A percentile compares a stretch with the other conserved stretches of the same genome.
Evolutionary conservation across 495 filamentous ascomycete species (phyloP).

Genomic region (Pseudevernia furfuracea): DNA sequence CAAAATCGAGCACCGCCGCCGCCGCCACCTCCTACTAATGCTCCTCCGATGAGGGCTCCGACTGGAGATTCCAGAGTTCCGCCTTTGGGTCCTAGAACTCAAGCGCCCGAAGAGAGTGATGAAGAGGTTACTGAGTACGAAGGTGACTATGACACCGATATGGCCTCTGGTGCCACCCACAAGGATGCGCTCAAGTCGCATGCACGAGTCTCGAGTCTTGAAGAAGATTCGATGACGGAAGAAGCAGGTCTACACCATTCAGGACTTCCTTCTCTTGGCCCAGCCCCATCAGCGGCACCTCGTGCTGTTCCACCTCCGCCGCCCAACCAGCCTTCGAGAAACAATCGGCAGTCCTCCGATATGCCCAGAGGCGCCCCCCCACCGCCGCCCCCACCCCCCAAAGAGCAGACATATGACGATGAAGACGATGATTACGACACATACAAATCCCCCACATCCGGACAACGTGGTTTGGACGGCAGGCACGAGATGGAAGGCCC

Average conservation of each 20-base stretch:
- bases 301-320: constrained; percentile 48
- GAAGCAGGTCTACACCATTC: constrained; percentile 45
- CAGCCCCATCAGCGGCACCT: constrained; percentile 51
- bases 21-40: constrained; percentile 60
- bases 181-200: constrained; percentile 88
- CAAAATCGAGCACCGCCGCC: constrained; percentile 69
- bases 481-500: constrained; percentile 17
- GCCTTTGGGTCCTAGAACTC: constrained; percentile 34
- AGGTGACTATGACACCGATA: constrained; percentile 97
- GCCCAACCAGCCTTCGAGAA: constrained; percentile 42
- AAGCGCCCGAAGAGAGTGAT: constrained; percentile 54
- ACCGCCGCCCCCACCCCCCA: constrained; percentile 48
- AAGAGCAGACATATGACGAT: constrained; percentile 42
- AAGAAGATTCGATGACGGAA: constrained; percentile 45
- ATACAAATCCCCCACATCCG: constrained; percentile 55
- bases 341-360: constrained; percentile 51
- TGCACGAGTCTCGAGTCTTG: constrained; percentile 65
- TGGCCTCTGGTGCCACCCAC: constrained; percentile 77
- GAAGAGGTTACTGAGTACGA: constrained; percentile 92
- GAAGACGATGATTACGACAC: constrained; percentile 69
- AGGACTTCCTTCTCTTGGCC: constrained; percentile 41
- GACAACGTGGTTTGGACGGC: constrained; percentile 26
- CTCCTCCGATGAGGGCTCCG: constrained; percentile 49
- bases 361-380: constrained; percentile 64
- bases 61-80: constrained; percentile 47